Evolutionary conservation across 257 asterid genomes (phyloP).

Genomic region (Solanum dulcamara): DNA sequence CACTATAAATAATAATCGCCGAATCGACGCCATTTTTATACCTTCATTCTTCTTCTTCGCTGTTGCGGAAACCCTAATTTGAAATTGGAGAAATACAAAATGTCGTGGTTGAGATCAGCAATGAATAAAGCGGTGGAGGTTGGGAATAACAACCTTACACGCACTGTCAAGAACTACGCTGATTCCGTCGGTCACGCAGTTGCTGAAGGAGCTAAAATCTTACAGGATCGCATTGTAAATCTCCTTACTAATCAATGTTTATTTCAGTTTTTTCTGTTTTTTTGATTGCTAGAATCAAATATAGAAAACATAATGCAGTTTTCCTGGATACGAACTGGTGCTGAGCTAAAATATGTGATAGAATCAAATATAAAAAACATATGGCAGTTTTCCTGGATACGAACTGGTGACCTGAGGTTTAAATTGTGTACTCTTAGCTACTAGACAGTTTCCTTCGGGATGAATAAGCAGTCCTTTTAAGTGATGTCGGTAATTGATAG

Average conservation of each 20-base stretch:
- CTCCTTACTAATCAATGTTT: background rate
- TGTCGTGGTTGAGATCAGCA: constrained; percentile 98
- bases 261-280: background rate
- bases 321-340: background rate
- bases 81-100: constrained; percentile 6
- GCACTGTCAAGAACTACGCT: constrained; percentile 77
- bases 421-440: background rate
- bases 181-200: constrained; percentile 96
- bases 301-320: background rate
- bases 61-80: background rate
- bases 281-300: background rate
- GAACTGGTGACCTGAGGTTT: background rate
- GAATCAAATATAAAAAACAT: too few relatives aligned
- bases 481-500: background rate
- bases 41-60: background rate
- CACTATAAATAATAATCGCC: background rate
- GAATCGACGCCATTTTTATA: background rate
- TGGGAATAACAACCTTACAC: constrained; percentile 85
- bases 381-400: too few relatives aligned
- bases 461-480: background rate
- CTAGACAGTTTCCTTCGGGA: too few relatives aligned
- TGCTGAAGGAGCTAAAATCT: constrained; percentile 82
- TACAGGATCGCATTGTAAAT: constrained; percentile 83
- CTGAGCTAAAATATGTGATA: too few relatives aligned
- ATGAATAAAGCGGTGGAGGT: constrained; percentile 98